phyloP scores from a whole-genome alignment of 352 stramenopile species.

The Phytopythium mirpurense region DNA sequence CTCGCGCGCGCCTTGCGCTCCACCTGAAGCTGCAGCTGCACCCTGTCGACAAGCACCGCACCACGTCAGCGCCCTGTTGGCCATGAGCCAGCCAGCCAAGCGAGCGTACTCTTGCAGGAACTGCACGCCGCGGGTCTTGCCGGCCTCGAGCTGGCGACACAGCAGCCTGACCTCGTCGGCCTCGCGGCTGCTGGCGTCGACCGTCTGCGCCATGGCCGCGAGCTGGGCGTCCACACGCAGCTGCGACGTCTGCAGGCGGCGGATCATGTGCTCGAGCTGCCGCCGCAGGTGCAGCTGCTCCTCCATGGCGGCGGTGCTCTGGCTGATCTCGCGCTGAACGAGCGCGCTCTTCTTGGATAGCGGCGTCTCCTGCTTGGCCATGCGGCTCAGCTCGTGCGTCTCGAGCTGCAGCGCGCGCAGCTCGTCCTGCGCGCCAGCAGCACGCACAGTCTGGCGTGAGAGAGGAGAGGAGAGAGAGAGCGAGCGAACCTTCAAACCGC shows the following conservation, averaged over 20 bases:
- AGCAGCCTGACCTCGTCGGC: slow-evolving; percentile 69
- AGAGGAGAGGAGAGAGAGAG: background rate
- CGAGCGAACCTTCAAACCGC: slow-evolving; percentile 1
- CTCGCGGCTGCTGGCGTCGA: slow-evolving; percentile 61
- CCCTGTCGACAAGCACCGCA: slow-evolving; percentile 11
- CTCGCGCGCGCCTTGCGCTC: slow-evolving; percentile 55
- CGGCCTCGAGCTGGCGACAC: slow-evolving; percentile 72
- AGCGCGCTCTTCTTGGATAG: slow-evolving; percentile 63
- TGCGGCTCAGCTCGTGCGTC: slow-evolving; percentile 54
- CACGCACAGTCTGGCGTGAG: background rate
- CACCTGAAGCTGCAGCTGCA: slow-evolving; percentile 66
- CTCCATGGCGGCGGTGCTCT: slow-evolving; percentile 68
- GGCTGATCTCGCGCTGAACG: slow-evolving; percentile 66
- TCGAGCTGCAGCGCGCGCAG: slow-evolving; percentile 63
- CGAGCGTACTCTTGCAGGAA: slow-evolving; percentile 59
- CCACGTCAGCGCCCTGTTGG: no score
- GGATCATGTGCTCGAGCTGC: slow-evolving; percentile 81
- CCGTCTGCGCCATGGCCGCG: slow-evolving; percentile 53
- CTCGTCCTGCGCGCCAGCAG: slow-evolving; percentile 43
- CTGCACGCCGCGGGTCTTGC: slow-evolving; percentile 63
- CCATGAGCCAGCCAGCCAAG: no score
- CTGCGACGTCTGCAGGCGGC: slow-evolving; percentile 67
- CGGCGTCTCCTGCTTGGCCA: slow-evolving; percentile 76
- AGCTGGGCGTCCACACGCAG: slow-evolving; percentile 67
- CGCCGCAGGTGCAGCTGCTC: slow-evolving; percentile 70